Evolutionary conservation across 805 yeast genomes (phyloP), one percentile per base, ranked within the genome.

Genomic region (Priceomyces haplophilus): DNA sequence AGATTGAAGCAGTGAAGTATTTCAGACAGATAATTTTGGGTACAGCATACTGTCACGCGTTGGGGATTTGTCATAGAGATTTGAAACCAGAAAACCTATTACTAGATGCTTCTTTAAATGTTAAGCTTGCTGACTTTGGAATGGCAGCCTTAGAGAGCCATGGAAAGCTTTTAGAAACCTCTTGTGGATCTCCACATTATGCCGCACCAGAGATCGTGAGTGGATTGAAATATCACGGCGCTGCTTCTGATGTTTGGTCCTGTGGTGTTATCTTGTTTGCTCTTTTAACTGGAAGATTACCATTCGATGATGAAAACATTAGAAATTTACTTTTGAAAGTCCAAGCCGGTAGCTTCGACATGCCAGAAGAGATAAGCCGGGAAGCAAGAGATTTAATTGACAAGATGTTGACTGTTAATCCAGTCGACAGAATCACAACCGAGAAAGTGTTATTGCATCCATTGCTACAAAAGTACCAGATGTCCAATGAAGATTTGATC

Each of bases 201-300:
- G 99, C 98, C 1, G 88, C 97, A 7, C 99, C 99, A 0, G 99
- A 93, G 62, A 91, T 93, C 52, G 97, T 93, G 8, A 86, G 96
- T 10, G 99, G 99, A 29, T 80, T 85, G 47, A 88, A 82, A 46
- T 93, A 93, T 62, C 98, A 93, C 59, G 99, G 99, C 11, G 89
- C 95, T 23, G 97, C 96, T 33, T 83, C 95, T 24, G 99, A 93
- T 64, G 90, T 93, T 42, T 93, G 99, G 99, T 90, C 96, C 5
- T 90, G 97, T 67, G 98, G 99, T 55, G 88, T 93, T 47, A 93
- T 93, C 41, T 70, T 93, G 43, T 93, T 88, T 69, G 99, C 99
- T 0, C 69, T 93, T 38, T 73, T 93, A 36, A 90, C 98, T 0
- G 99, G 98, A 31, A 91, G 93, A 61, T 70, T 93, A 45, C 99